Percentiles rank a stretch among this genome's conserved stretches.
Evolutionary conservation across 2,329 filamentous ascomycete species (phyloP).

Genomic region (Phialophora chinensis): DNA sequence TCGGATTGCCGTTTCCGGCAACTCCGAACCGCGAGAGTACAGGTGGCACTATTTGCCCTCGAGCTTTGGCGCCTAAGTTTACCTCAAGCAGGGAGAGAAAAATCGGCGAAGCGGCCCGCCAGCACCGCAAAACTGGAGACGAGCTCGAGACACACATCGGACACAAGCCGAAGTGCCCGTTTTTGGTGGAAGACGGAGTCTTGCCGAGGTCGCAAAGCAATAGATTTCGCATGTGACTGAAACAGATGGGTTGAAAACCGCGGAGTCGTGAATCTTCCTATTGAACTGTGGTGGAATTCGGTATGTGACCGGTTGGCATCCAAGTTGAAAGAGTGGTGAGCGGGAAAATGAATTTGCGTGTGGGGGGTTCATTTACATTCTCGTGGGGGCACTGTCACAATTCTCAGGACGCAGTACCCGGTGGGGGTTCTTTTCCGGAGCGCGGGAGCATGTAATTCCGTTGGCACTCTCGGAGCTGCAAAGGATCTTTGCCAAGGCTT

Average conservation of each 20-base stretch:
- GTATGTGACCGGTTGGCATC: too few relatives aligned
- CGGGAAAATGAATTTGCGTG: not conserved
- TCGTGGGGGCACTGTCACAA: not conserved
- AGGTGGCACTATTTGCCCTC: not conserved
- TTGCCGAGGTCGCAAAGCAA: not conserved
- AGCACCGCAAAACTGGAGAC: not conserved
- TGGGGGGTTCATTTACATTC: not conserved
- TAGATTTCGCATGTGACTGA: not conserved
- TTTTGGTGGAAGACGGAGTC: not conserved
- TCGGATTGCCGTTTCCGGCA: conserved; percentile 15
- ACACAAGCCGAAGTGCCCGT: not conserved
- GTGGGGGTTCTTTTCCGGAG: not conserved
- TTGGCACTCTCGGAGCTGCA: too few relatives aligned
- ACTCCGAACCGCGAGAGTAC: not conserved
- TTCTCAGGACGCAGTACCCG: not conserved
- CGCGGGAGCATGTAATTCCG: not conserved
- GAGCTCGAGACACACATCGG: not conserved
- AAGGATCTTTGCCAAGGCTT: not conserved
- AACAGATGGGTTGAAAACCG: not conserved
- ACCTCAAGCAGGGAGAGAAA: not conserved
- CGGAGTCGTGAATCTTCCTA: not conserved
- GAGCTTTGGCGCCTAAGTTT: not conserved
- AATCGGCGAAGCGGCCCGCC: not conserved
- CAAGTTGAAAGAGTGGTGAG: not conserved
- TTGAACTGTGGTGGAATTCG: too few relatives aligned